Evolutionary conservation across 371 early-diverging fungal genomes (phyloP).

Genomic region (Circinella umbellata): DNA sequence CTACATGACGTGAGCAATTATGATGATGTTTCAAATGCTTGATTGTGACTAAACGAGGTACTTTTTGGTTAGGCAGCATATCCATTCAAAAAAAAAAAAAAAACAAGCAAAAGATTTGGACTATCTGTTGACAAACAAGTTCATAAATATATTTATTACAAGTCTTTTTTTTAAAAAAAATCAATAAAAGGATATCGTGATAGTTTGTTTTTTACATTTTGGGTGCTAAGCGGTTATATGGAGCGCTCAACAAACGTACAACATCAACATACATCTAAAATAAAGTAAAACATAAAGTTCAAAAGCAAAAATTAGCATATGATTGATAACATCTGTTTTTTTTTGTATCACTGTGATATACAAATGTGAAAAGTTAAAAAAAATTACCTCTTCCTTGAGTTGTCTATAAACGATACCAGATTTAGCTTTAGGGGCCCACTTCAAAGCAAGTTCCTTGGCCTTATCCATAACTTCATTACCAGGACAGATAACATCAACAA

Average conservation of each 20-base stretch:
- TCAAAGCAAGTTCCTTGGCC: constrained; percentile 62
- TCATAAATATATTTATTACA: not conserved
- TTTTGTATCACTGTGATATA: too few relatives aligned
- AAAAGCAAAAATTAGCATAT: not conserved
- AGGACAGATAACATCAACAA: constrained; percentile 66
- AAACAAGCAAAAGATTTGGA: too few relatives aligned
- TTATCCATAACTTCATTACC: constrained; percentile 52
- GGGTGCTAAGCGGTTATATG: constrained; percentile 33
- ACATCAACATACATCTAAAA: constrained; percentile 21
- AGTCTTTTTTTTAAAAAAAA: not conserved
- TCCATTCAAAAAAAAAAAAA: too few relatives aligned
- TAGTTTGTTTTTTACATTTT: constrained; percentile 28
- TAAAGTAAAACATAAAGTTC: not conserved
- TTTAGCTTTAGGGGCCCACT: constrained; percentile 63
- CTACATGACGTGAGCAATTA: too few relatives aligned
- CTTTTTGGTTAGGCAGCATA: too few relatives aligned
- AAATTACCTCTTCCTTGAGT: constrained; percentile 51
- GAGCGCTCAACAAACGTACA: constrained; percentile 18
- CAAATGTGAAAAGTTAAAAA: not conserved
- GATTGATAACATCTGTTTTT: too few relatives aligned
- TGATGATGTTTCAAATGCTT: too few relatives aligned
- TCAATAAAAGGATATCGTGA: not conserved
- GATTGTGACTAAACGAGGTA: too few relatives aligned
- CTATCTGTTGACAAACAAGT: too few relatives aligned
- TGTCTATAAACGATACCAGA: constrained; percentile 49